These are phyloP conservation scores for Erodium texanum DNA, from an alignment of 441 rosid species.

Conservation along the genomic window DNA sequence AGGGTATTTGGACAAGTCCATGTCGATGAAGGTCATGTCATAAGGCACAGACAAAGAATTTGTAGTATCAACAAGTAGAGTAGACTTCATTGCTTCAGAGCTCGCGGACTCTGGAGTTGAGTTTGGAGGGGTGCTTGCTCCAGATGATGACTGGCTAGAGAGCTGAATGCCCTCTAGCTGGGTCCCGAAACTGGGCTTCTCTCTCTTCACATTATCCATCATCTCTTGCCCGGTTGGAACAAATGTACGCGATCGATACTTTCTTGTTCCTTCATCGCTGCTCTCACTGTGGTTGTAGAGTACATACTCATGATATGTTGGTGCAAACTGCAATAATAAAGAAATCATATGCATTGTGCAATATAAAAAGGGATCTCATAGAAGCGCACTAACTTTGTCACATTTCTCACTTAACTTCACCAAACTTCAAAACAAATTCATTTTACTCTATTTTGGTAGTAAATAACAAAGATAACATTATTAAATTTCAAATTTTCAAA, in stretches of 20 bases:
- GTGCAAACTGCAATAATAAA: slow-evolving; percentile 63
- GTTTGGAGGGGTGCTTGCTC: slow-evolving; percentile 47
- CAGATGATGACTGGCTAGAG: slow-evolving; percentile 59
- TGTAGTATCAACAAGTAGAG: slow-evolving; percentile 58
- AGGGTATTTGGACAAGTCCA: slow-evolving; percentile 70
- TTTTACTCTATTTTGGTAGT: too few species aligned
- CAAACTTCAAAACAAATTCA: too few species aligned
- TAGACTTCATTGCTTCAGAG: slow-evolving; percentile 47
- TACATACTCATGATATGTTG: slow-evolving; percentile 93
- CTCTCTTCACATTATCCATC: slow-evolving; percentile 85
- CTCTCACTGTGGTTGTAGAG: slow-evolving; percentile 69
- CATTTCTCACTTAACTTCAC: background rate
- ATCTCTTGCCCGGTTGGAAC: slow-evolving; percentile 89
- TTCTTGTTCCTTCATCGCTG: slow-evolving; percentile 78
- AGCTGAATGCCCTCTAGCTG: slow-evolving; percentile 73
- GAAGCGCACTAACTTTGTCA: background rate
- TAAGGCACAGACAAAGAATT: slow-evolving; percentile 48
- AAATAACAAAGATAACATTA: too few species aligned
- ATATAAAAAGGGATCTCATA: background rate
- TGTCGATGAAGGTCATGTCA: slow-evolving; percentile 79
- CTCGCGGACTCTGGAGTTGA: slow-evolving; percentile 30
- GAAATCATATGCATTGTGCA: background rate
- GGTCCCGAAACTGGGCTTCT: slow-evolving; percentile 54
- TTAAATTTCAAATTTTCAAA: too few species aligned
- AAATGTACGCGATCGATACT: slow-evolving; percentile 84